A percentile compares a stretch with the other conserved stretches of the same genome.
These are phyloP conservation scores for Eucalyptus victrix DNA, from an alignment of 345 rosid genomes.

Conservation along the genomic window DNA sequence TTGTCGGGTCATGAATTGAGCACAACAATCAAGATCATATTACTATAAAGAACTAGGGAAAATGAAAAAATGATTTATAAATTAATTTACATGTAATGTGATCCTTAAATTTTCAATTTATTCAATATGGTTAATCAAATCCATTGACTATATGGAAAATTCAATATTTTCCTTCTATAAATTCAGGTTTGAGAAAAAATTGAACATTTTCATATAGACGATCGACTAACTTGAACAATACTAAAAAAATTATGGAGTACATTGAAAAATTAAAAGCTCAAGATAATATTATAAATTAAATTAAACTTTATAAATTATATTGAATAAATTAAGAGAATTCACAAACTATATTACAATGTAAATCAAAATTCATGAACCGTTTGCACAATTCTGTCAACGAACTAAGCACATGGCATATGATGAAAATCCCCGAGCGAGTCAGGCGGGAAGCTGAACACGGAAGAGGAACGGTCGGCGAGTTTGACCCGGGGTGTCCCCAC, in stretches of 20 bases:
- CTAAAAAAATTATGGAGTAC: fast-evolving
- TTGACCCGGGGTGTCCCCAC: background rate
- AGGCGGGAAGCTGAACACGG: background rate
- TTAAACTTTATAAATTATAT: too few relatives aligned
- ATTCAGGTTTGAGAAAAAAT: fast-evolving
- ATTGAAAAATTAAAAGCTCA: too few relatives aligned
- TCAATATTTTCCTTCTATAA: background rate
- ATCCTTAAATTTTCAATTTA: fast-evolving
- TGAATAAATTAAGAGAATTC: too few relatives aligned
- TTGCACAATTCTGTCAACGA: too few relatives aligned
- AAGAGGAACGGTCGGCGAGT: background rate
- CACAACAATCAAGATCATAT: background rate
- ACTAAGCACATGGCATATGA: background rate
- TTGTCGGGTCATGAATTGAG: fast-evolving
- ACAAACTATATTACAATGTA: too few relatives aligned
- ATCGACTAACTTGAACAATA: too few relatives aligned
- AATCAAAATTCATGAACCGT: too few relatives aligned
- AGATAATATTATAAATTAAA: too few relatives aligned
- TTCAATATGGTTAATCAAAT: fast-evolving
- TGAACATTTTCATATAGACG: fast-evolving
- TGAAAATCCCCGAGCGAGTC: background rate
- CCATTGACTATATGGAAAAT: too few relatives aligned
- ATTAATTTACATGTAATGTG: too few relatives aligned
- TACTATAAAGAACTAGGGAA: too few relatives aligned
- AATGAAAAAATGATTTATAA: background rate